These are phyloP conservation scores for Gliomastix tumulicola DNA, from an alignment of 2,329 filamentous ascomycete genomes.

Conservation along the genomic window DNA sequence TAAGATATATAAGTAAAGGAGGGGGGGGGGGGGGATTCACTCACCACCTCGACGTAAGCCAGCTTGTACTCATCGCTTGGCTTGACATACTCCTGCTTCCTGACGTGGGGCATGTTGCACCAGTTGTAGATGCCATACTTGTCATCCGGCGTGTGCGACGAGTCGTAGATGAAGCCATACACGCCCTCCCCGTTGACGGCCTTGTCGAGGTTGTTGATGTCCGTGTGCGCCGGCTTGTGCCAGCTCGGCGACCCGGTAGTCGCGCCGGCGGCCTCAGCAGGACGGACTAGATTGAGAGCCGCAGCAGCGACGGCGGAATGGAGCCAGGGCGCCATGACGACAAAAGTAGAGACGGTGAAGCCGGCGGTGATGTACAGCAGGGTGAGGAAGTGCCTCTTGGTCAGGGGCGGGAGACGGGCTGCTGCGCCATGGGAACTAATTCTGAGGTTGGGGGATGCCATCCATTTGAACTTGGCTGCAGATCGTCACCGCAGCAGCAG, in stretches of 20 bases:
- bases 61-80: constrained; percentile 52
- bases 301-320: constrained; percentile 2
- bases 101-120: constrained; percentile 87
- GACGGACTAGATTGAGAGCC: constrained; percentile 1
- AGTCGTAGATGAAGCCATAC: constrained; percentile 70
- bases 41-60: constrained; percentile 68
- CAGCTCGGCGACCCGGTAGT: no score
- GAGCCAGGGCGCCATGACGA: background rate
- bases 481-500: no score
- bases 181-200: constrained; percentile 54
- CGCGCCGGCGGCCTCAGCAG: background rate
- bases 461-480: no score
- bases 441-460: no score
- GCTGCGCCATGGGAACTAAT: no score
- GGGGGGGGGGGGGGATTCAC: no score
- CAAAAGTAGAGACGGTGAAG: no score
- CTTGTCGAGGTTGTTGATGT: constrained; percentile 53
- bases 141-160: constrained; percentile 47
- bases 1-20: background rate
- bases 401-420: no score
- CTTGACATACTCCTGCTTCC: constrained; percentile 54
- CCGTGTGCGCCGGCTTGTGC: constrained; percentile 47
- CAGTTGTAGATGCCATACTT: constrained; percentile 66
- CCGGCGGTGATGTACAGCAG: no score
- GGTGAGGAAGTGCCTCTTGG: no score